Evolutionary conservation across 2,329 filamentous ascomycete genomes (phyloP).

Genomic region (Volutella citrinella): DNA sequence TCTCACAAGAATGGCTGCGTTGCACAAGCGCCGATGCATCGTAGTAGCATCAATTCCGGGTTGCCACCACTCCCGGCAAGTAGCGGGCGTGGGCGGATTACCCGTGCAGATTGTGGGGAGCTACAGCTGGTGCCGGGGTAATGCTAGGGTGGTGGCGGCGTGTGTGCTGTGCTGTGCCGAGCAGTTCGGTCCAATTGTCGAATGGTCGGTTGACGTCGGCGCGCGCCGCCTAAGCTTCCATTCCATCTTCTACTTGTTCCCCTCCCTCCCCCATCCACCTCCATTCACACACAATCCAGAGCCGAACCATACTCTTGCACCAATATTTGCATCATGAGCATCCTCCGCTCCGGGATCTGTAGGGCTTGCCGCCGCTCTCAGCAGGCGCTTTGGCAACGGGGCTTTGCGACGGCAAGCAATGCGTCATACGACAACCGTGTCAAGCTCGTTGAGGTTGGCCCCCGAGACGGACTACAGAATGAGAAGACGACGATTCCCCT

Average conservation of each 20-base stretch:
- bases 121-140: too few species aligned
- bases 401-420: constrained; percentile 39
- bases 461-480: constrained; percentile 84
- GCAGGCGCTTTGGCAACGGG: constrained; percentile 29
- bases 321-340: constrained; percentile 34
- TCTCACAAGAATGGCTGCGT: neutral
- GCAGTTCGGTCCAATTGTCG: too few species aligned
- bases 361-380: constrained; percentile 36
- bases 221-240: neutral
- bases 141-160: too few species aligned
- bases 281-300: constrained; percentile 9
- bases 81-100: too few species aligned
- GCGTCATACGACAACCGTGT: constrained; percentile 42
- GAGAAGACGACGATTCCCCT: constrained; percentile 70
- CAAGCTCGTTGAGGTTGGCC: constrained; percentile 78
- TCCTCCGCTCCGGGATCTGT: constrained; percentile 36
- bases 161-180: too few species aligned
- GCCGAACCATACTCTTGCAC: too few species aligned
- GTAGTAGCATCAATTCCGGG: too few species aligned
- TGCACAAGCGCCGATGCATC: too few species aligned
- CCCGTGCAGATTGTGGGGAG: too few species aligned
- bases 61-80: too few species aligned
- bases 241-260: too few species aligned
- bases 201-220: constrained; percentile 16
- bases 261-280: constrained; percentile 9